Evolutionary conservation across 2,329 filamentous ascomycete genomes (phyloP).

Genomic region (Didymellaceae sp.): DNA sequence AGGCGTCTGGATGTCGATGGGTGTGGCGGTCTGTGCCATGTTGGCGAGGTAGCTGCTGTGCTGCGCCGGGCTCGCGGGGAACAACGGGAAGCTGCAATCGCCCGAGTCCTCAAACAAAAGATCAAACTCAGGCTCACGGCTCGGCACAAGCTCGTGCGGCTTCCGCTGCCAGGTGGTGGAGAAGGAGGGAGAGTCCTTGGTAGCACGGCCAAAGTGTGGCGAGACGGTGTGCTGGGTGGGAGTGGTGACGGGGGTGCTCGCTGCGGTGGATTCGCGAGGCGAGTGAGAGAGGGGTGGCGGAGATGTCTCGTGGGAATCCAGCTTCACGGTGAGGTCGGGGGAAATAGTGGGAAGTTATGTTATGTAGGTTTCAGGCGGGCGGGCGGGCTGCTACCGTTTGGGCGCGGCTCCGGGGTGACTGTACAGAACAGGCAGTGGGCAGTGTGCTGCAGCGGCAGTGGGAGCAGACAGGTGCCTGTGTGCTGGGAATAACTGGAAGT

Average conservation of each 20-base stretch:
- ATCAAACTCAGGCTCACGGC: constrained; percentile 42
- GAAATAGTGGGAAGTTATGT: constrained; percentile 2
- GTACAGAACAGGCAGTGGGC: too few species aligned
- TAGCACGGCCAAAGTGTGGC: constrained; percentile 50
- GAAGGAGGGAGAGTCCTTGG: constrained; percentile 48
- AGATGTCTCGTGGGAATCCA: constrained; percentile 59
- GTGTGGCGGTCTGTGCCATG: constrained; percentile 62
- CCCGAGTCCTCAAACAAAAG: constrained; percentile 51
- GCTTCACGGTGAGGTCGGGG: constrained; percentile 53
- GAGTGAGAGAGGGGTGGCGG: constrained; percentile 61
- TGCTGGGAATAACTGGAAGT: background rate
- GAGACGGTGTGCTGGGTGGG: constrained; percentile 48
- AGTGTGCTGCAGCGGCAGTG: constrained; percentile 9
- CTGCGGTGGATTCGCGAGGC: constrained; percentile 59
- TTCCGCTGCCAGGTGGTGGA: constrained; percentile 56
- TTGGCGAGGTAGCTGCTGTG: constrained; percentile 35
- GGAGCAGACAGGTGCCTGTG: background rate
- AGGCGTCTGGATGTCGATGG: constrained; percentile 65
- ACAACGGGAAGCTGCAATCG: constrained; percentile 51
- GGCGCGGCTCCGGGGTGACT: constrained; percentile 19
- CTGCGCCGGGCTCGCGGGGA: constrained; percentile 42
- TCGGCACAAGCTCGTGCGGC: constrained; percentile 43
- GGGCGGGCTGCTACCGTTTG: constrained; percentile 13
- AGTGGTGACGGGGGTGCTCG: constrained; percentile 58
- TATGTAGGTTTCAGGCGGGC: constrained; percentile 11